Base-by-base conservation (phyloP, 805 yeast species). In the Ascoidea asiatica region DNA sequence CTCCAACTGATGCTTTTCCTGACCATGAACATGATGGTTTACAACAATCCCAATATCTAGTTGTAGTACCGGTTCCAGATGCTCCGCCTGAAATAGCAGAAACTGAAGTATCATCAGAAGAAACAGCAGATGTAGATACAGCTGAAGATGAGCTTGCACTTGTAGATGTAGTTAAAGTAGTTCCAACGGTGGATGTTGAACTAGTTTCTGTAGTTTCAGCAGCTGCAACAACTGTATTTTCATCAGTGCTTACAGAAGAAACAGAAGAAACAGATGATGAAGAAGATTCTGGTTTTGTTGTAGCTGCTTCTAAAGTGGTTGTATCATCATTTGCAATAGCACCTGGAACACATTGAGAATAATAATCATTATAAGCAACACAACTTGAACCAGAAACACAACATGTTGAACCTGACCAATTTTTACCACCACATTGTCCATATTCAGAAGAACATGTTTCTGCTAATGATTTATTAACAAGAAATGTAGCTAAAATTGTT, bases 41-140 rank as follows among this genome's bases (percentile, higher is more conserved):
- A 41, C 48, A 46, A 33, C 48, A 46, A 22, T 46, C 48, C 38
- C 43, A 46, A 41, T 43, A 46, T 23, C 44, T 22, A 11, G 46
- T 46, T 15, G 45, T 46, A 11, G n/a, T 17, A 35, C 46, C 48
- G 21, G 43, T 19, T 18, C 48, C 48, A n/a, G 44, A 38, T 8
- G 23, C 40, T 5, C 47, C 44, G 35, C 44, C 43, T 6, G 40
- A 19, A 35, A 44, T 40, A n/a, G n/a, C n/a, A n/a, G n/a, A n/a
- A n/a, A 29, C 36, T 23, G 21, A 19, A 8, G 29, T 7, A 7
- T 20, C 36, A 18, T 41, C 33, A 8, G 19, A 21, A 33, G 43
- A 37, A n/a, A n/a, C n/a, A n/a, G n/a, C n/a, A n/a, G n/a, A n/a
- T 20, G 43, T 19, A 11, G 38, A 23, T 18, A 38, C 17, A 19